These are phyloP conservation scores for Serendipita sp. DNA, from an alignment of 768 basidiomycete species.

Conservation along the genomic window DNA sequence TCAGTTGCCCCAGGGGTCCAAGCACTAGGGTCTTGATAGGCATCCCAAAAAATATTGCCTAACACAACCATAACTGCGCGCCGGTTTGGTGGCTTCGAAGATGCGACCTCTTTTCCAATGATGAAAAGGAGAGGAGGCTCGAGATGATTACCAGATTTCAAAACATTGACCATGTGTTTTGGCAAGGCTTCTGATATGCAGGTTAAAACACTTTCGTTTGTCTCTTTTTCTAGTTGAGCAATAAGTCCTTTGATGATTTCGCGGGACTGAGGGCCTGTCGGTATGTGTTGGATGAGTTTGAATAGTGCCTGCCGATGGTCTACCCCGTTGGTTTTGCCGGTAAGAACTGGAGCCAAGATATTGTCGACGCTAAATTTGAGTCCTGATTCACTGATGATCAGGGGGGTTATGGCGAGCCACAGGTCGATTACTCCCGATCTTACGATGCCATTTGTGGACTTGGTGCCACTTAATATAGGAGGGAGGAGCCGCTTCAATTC, in stretches of 20 bases:
- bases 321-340: constrained; percentile 72
- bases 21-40: constrained; percentile 9
- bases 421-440: constrained; percentile 40
- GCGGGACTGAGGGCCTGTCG: constrained; percentile 33
- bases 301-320: constrained; percentile 76
- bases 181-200: constrained; percentile 40
- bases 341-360: constrained; percentile 53
- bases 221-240: constrained; percentile 49
- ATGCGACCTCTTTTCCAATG: constrained; percentile 57
- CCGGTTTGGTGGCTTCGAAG: constrained; percentile 40
- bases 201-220: constrained; percentile 46
- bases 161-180: constrained; percentile 39
- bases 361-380: constrained; percentile 39
- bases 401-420: constrained; percentile 32
- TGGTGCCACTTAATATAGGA: constrained; percentile 48
- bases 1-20: not conserved
- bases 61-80: constrained; percentile 47
- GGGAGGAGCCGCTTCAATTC: constrained; percentile 38
- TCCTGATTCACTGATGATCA: constrained; percentile 23
- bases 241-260: constrained; percentile 25
- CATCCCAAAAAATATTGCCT: constrained; percentile 42
- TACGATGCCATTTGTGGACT: constrained; percentile 51
- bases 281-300: constrained; percentile 48
- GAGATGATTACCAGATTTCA: constrained; percentile 28
- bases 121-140: constrained; percentile 29